These are phyloP conservation scores for Massarina eburnea DNA, from an alignment of 2,329 filamentous ascomycete species.

Conservation along the genomic window DNA sequence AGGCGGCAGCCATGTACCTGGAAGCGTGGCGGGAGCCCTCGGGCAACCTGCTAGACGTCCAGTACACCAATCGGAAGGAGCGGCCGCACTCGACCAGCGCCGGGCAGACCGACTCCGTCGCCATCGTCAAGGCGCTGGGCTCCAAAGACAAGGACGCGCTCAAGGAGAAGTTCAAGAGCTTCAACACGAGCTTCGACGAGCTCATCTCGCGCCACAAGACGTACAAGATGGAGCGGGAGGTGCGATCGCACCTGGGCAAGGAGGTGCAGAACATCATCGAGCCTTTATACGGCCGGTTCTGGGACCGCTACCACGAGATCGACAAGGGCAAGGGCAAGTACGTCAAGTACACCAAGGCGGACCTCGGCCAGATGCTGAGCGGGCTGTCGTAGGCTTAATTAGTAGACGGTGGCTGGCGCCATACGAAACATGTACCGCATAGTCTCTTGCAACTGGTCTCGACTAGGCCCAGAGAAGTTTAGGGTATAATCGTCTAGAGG, in stretches of 20 bases:
- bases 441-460: too few species aligned
- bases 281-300: slow-evolving; percentile 91
- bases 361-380: slow-evolving; percentile 66
- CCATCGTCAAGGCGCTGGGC: slow-evolving; percentile 78
- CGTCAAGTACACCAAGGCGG: slow-evolving; percentile 91
- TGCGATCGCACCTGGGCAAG: slow-evolving; percentile 74
- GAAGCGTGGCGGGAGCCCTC: slow-evolving; percentile 88
- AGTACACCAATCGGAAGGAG: slow-evolving; percentile 77
- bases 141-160: slow-evolving; percentile 95
- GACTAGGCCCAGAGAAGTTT: too few species aligned
- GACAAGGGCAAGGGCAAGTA: slow-evolving; percentile 98
- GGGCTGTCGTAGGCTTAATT: slow-evolving; percentile 42
- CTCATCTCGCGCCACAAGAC: slow-evolving; percentile 79
- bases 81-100: slow-evolving; percentile 65
- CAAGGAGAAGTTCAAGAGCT: slow-evolving; percentile 91
- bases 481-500: too few species aligned
- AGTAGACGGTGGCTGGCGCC: too few species aligned
- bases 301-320: slow-evolving; percentile 95
- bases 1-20: slow-evolving; percentile 77
- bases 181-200: slow-evolving; percentile 90
- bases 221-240: slow-evolving; percentile 88
- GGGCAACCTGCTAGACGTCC: slow-evolving; percentile 80
- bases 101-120: slow-evolving; percentile 67
- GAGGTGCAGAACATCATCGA: slow-evolving; percentile 92
- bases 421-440: too few species aligned